Evolutionary conservation across 2,329 filamentous ascomycete genomes (phyloP).

Genomic region (Parastagonospora avenae): DNA sequence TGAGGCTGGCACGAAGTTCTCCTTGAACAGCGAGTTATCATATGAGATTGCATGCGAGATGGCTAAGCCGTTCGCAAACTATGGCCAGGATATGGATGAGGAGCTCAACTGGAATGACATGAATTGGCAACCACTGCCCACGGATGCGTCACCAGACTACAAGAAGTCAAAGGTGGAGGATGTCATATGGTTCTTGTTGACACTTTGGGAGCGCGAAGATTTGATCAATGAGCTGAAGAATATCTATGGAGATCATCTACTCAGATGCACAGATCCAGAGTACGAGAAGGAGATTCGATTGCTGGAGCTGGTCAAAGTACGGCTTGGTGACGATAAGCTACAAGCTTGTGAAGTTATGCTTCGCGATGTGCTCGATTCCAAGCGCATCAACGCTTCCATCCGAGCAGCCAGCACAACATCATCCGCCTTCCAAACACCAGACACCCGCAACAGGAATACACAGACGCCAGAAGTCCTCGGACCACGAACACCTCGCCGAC

Average conservation of each 20-base stretch:
- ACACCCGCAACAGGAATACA: slow-evolving; percentile 15
- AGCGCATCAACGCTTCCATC: slow-evolving; percentile 67
- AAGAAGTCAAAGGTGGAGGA: slow-evolving; percentile 87
- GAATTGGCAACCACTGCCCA: slow-evolving; percentile 89
- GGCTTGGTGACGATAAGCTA: slow-evolving; percentile 82
- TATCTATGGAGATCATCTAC: slow-evolving; percentile 82
- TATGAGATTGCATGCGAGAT: slow-evolving; percentile 70
- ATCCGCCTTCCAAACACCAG: slow-evolving; percentile 22
- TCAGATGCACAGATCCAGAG: slow-evolving; percentile 63
- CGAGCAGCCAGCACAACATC: slow-evolving; percentile 24
- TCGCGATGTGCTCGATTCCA: slow-evolving; percentile 85
- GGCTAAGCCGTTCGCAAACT: slow-evolving; percentile 62
- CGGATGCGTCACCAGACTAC: slow-evolving; percentile 90
- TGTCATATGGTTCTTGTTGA: slow-evolving; percentile 88
- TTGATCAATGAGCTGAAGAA: slow-evolving; percentile 95
- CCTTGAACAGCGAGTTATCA: slow-evolving; percentile 69
- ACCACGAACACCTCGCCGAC: slow-evolving; percentile 32
- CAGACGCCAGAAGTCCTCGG: slow-evolving; percentile 26
- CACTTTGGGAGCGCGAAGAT: slow-evolving; percentile 85
- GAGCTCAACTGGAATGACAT: slow-evolving; percentile 91
- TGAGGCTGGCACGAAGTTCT: slow-evolving; percentile 46
- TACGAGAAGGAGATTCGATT: slow-evolving; percentile 83
- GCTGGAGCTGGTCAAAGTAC: slow-evolving; percentile 82
- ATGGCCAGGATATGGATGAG: slow-evolving; percentile 57
- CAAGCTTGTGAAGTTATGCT: slow-evolving; percentile 98